Evolutionary conservation across 768 basidiomycete genomes (phyloP).

Genomic region (Fomitopsis pulvina): DNA sequence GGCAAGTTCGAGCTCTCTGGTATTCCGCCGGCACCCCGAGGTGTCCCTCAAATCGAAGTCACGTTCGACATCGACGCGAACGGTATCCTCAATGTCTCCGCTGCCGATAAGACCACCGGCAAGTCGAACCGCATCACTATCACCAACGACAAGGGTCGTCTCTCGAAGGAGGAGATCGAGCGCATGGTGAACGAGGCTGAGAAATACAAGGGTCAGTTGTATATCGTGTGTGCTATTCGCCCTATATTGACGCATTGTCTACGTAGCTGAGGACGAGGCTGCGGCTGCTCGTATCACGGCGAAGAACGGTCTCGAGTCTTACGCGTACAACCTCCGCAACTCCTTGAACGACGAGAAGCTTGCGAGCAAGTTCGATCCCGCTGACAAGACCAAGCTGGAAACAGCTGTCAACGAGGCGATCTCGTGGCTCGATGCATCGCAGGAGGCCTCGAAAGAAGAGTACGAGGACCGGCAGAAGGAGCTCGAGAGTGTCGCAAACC

Average conservation of each 20-base stretch:
- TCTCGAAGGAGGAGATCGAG: conserved; percentile 97
- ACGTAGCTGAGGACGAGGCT: conserved; percentile 74
- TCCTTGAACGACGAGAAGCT: conserved; percentile 82
- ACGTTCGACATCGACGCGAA: conserved; percentile 98
- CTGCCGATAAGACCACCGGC: conserved; percentile 93
- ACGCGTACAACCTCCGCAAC: conserved; percentile 92
- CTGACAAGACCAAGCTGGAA: conserved; percentile 83
- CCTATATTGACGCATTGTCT: conserved; percentile 9
- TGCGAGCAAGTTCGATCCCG: conserved; percentile 78
- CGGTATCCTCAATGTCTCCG: conserved; percentile 93
- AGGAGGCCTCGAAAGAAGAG: conserved; percentile 91
- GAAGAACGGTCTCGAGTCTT: conserved; percentile 94
- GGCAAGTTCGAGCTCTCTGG: conserved; percentile 98
- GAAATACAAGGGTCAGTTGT: conserved; percentile 70
- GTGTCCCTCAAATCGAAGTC: conserved; percentile 96
- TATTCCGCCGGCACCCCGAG: conserved; percentile 94
- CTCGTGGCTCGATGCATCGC: conserved; percentile 78
- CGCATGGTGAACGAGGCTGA: conserved; percentile 96
- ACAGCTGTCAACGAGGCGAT: conserved; percentile 77
- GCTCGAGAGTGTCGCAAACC: conserved; percentile 74
- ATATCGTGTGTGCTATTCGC: not conserved
- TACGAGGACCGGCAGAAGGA: conserved; percentile 93
- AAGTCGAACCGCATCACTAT: conserved; percentile 93
- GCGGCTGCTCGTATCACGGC: conserved; percentile 75
- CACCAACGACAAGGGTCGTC: conserved; percentile 94